Conservation (phyloP, 2,329 filamentous ascomycete genomes). For the Xylariaceae sp. region DNA sequence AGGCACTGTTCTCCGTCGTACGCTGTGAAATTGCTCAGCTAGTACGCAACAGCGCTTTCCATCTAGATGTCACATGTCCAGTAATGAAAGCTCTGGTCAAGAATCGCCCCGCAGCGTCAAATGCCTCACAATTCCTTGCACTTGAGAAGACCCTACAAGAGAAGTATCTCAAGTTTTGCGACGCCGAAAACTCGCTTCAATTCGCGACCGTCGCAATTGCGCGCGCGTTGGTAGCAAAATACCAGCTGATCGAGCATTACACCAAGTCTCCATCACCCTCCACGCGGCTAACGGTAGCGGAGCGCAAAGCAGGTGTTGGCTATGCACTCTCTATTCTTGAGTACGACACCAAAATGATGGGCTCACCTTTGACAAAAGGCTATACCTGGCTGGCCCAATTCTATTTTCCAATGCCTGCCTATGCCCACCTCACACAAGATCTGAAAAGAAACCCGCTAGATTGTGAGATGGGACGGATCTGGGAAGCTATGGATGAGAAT, state of each 20-base stretch:
- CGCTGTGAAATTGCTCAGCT: conserved; percentile 41
- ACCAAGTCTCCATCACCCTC: conserved; percentile 25
- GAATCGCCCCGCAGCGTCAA: conserved; percentile 9
- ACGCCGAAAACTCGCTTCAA: conserved; percentile 38
- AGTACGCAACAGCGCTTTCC: conserved; percentile 33
- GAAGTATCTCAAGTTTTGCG: conserved; percentile 43
- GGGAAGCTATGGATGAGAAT: conserved; percentile 46
- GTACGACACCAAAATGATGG: conserved; percentile 35
- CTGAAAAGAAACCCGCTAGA: conserved; percentile 20
- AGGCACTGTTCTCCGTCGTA: conserved; percentile 41
- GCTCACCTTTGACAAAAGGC: conserved; percentile 30
- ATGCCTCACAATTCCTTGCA: conserved; percentile 24
- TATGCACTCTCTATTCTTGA: conserved; percentile 36
- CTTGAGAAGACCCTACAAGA: conserved; percentile 44
- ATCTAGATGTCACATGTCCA: conserved; percentile 37
- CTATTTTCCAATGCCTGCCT: conserved; percentile 41
- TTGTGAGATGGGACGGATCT: conserved; percentile 35
- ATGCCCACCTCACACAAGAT: conserved; percentile 38
- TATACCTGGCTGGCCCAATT: conserved; percentile 38
- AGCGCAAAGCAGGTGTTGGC: conserved; percentile 30
- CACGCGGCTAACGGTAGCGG: background rate
- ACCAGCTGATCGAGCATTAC: conserved; percentile 49
- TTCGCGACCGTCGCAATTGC: conserved; percentile 39
- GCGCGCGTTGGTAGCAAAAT: conserved; percentile 45
- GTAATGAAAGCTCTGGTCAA: conserved; percentile 13